Conservation (phyloP, 1,284 basidiomycete genomes). For the Fistulinella cinereoalba region DNA sequence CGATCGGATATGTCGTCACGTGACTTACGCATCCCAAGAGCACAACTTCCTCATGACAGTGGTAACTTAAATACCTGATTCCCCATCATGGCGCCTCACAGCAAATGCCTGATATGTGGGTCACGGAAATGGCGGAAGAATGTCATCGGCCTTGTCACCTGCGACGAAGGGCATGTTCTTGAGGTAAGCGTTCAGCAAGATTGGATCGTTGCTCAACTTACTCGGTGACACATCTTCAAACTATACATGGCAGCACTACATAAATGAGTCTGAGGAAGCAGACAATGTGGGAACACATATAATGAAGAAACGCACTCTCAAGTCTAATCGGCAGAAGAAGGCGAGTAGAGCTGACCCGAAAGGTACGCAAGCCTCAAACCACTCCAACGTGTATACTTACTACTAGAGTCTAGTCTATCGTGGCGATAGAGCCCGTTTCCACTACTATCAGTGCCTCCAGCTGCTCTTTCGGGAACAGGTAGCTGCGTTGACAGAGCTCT, state of each 20-base stretch:
- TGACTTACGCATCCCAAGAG: conserved; percentile 2
- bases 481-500: conserved; percentile 55
- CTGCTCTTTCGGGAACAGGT: conserved; percentile 76
- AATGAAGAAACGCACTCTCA: conserved; percentile 60
- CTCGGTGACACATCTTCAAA: neutral
- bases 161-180: conserved; percentile 76
- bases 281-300: conserved; percentile 56
- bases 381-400: neutral
- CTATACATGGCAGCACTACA: conserved; percentile 54
- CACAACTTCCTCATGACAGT: no score
- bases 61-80: no score
- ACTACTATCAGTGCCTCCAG: conserved; percentile 81
- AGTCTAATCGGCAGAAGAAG: conserved; percentile 50
- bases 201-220: neutral
- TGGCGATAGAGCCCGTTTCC: conserved; percentile 69
- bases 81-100: conserved; percentile 55
- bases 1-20: no score
- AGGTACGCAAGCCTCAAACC: conserved; percentile 38
- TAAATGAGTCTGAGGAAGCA: conserved; percentile 65
- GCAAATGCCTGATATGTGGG: conserved; percentile 65
- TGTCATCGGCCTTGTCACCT: conserved; percentile 66
- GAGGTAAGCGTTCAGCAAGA: conserved; percentile 47
- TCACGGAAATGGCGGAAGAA: conserved; percentile 80
- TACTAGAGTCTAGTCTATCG: conserved; percentile 62
- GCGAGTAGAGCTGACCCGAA: conserved; percentile 52